Conservation (phyloP, 345 rosid species). For the Eucalyptus cloeziana region DNA sequence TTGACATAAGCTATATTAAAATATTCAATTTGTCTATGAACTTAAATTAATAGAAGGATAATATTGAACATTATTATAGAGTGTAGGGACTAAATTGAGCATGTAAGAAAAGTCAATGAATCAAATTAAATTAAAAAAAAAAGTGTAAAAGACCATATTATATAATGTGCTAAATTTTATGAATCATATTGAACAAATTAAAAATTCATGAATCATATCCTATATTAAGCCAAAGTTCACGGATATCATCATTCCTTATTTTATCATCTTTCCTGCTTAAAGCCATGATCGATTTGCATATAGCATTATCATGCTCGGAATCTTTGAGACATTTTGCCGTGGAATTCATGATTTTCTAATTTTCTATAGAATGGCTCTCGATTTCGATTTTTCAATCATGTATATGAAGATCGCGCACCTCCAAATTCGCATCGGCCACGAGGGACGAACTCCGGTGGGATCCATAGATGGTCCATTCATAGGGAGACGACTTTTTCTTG, state of each 20-base stretch:
- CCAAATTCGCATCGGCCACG: not conserved
- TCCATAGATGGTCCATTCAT: not conserved
- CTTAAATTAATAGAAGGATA: not conserved
- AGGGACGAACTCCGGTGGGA: not conserved
- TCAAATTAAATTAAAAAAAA: too few species aligned
- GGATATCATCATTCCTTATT: too few species aligned
- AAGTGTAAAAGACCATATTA: too few species aligned
- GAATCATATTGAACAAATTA: too few species aligned
- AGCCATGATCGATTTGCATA: not conserved
- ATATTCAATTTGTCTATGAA: too few species aligned
- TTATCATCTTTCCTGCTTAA: not conserved
- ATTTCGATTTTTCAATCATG: not conserved
- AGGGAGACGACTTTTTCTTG: not conserved
- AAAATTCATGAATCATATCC: rapidly evolving
- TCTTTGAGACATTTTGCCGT: not conserved
- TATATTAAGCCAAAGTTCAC: too few species aligned
- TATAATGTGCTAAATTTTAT: too few species aligned
- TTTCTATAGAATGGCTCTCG: not conserved
- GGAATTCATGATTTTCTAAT: not conserved
- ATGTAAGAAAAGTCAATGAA: too few species aligned
- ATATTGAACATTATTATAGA: too few species aligned
- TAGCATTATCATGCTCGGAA: not conserved
- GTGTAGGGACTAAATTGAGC: too few species aligned
- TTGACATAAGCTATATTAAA: too few species aligned
- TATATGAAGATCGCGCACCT: not conserved